Conservation (phyloP, 768 basidiomycete species). For the Mycena venus region DNA sequence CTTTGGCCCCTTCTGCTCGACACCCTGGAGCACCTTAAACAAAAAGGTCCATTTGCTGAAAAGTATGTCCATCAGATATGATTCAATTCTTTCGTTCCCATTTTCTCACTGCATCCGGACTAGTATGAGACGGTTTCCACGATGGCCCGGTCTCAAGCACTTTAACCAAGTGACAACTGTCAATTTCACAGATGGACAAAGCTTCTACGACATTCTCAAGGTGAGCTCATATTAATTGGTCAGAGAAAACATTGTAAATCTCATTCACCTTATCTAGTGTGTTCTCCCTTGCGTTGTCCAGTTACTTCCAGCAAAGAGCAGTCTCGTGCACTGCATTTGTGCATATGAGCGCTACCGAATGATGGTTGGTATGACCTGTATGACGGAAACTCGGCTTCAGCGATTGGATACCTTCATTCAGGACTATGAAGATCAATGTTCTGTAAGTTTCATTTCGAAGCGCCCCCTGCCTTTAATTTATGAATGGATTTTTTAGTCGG, state of each 20-base stretch:
- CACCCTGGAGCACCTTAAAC: conserved; percentile 30
- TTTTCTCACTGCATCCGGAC: neutral
- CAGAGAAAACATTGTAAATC: too few relatives aligned
- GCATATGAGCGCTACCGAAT: conserved; percentile 36
- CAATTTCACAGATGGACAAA: conserved; percentile 45
- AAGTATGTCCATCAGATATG: too few relatives aligned
- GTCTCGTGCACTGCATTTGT: conserved; percentile 42
- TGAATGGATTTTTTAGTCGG: neutral
- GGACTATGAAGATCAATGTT: neutral
- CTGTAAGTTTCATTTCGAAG: neutral
- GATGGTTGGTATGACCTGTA: conserved; percentile 41
- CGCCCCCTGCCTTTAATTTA: too few relatives aligned
- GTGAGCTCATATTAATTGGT: too few relatives aligned
- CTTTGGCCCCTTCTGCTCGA: conserved; percentile 35
- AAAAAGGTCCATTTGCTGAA: conserved; percentile 29
- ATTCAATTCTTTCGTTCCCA: conserved; percentile 1
- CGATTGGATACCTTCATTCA: conserved; percentile 14
- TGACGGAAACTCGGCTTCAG: conserved; percentile 39
- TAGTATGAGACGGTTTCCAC: conserved; percentile 44
- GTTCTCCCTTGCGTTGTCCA: conserved; percentile 44
- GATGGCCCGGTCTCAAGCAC: conserved; percentile 45
- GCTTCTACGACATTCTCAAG: conserved; percentile 44
- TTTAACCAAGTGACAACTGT: conserved; percentile 43
- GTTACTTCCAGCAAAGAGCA: conserved; percentile 42
- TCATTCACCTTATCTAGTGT: conserved; percentile 34